Percentiles rank a stretch among this genome's conserved stretches.
These are phyloP conservation scores for Mixia osmundae DNA, from an alignment of 1,284 basidiomycete species.

Conservation along the genomic window DNA sequence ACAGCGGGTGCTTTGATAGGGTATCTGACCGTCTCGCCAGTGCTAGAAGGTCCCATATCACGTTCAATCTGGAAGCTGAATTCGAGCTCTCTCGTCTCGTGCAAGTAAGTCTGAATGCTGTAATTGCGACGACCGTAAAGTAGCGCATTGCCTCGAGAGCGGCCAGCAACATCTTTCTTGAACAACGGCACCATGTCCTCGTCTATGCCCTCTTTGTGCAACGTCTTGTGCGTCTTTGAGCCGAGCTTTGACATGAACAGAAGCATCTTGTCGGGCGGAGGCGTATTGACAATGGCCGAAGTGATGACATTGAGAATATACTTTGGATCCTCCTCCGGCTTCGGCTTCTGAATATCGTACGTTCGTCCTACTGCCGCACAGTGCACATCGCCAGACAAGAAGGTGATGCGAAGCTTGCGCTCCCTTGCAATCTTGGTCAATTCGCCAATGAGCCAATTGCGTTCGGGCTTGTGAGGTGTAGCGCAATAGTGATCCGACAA, in stretches of 20 bases:
- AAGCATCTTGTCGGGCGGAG: constrained; percentile 51
- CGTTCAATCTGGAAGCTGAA: constrained; percentile 66
- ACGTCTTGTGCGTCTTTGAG: constrained; percentile 46
- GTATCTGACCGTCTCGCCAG: constrained; percentile 49
- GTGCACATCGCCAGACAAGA: constrained; percentile 49
- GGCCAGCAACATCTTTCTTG: constrained; percentile 48
- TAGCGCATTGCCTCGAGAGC: constrained; percentile 33
- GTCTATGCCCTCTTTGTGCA: constrained; percentile 31
- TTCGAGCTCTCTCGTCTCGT: constrained; percentile 54
- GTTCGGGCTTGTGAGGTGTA: constrained; percentile 41
- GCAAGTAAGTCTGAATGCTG: constrained; percentile 42
- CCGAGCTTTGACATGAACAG: constrained; percentile 56
- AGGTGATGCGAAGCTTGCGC: constrained; percentile 44
- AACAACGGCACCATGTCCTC: constrained; percentile 57
- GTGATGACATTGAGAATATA: constrained; percentile 52
- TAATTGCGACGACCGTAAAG: constrained; percentile 45
- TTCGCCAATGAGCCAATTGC: constrained; percentile 66
- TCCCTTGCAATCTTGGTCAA: constrained; percentile 42
- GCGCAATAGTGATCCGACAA: constrained; percentile 28
- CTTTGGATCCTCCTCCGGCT: constrained; percentile 38
- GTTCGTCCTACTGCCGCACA: constrained; percentile 2
- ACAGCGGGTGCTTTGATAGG: constrained; percentile 7
- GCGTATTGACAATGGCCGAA: constrained; percentile 28
- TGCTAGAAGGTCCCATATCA: constrained; percentile 32
- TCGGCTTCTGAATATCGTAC: constrained; percentile 26